Base-by-base conservation (phyloP, 2,329 filamentous ascomycete species). In the Botryosphaeria dothidea region DNA sequence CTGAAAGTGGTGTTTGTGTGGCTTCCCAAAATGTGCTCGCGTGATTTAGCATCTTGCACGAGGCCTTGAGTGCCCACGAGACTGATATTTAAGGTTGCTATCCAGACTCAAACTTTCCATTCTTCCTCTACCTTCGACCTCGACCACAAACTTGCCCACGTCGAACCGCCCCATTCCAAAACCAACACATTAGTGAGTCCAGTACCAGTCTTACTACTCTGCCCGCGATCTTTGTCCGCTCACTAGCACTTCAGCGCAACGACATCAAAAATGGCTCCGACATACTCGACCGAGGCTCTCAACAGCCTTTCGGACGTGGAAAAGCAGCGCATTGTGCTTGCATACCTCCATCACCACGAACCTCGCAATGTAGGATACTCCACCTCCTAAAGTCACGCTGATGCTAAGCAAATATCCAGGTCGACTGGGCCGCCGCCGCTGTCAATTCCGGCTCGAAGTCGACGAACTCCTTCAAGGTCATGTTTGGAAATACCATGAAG, bases 281-380 rank as follows among this genome's bases (percentile, higher is more conserved):
- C 41, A n/a, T 63, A 63, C 48, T 27, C 8, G 2, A 11, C 11
- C 17, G 31, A 29, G 11, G 46, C 45, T 4, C 54, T 63, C 36
- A 36, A 52, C 25, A 31, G n/a, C 29, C 48, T 63, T 6, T 45
- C 61, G 2, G 61, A 52, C 1, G 36, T 19, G 1, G 61, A 63
- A 15, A 63, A 46, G 61, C 7, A 31, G 3, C 34, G 46, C n/a
- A n/a, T 63, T 1, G 36, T 23, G 1, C n/a, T 63, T 8, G 48
- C 36, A 5, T 54, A 51, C 5, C 48, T 63, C 5, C 23, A 63
- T 23, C 61, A 63, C 61, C 25, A 62, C 13, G 58, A 62, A 2
- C 58, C 43, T 1, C 48, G 23, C 25, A 62, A 62, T 13, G 58
- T 62, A 51, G 51, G 58, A 31, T 41, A 2, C 15, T 23, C 5